Evolutionary conservation across 1,284 basidiomycete species (phyloP).

Genomic region (Cutaneotrichosporon daszewskae): DNA sequence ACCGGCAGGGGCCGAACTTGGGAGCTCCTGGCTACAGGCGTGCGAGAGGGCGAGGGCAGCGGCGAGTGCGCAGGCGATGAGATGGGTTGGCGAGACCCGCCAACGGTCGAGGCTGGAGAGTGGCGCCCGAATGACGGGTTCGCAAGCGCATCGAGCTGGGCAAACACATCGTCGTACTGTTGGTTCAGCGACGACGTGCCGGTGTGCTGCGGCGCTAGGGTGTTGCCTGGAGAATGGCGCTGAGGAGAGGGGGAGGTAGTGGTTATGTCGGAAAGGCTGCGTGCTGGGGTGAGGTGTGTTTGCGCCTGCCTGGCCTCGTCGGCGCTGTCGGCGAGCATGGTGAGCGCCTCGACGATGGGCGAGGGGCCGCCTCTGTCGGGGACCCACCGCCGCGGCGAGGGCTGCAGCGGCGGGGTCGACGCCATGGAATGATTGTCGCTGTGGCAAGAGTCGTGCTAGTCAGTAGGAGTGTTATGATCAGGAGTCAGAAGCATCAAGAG

Average conservation of each 20-base stretch:
- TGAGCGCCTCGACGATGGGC: slow-evolving; percentile 25
- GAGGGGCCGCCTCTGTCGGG: slow-evolving; percentile 23
- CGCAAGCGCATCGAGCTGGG: slow-evolving; percentile 36
- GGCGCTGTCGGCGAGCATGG: slow-evolving; percentile 6
- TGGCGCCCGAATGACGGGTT: slow-evolving; percentile 6
- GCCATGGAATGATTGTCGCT: too few relatives aligned
- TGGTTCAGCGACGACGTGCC: slow-evolving; percentile 9
- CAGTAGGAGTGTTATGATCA: background rate
- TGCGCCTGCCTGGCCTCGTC: slow-evolving; percentile 10
- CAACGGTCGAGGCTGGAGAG: background rate
- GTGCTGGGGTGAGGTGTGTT: slow-evolving; percentile 15
- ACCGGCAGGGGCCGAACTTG: background rate
- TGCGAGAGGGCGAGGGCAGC: background rate
- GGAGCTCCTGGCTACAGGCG: background rate
- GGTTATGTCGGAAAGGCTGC: slow-evolving; percentile 19
- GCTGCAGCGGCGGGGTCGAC: slow-evolving; percentile 37
- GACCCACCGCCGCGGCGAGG: slow-evolving; percentile 35
- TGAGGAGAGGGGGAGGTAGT: slow-evolving; percentile 40
- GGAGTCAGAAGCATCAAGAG: background rate
- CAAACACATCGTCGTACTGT: slow-evolving; percentile 36
- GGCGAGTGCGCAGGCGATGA: background rate
- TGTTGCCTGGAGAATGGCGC: slow-evolving; percentile 4
- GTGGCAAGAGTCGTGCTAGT: too few relatives aligned
- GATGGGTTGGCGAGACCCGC: background rate
- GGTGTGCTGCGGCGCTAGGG: slow-evolving; percentile 8